These are phyloP conservation scores for Neofusicoccum laricinum DNA, from an alignment of 2,329 filamentous ascomycete genomes.

Conservation along the genomic window DNA sequence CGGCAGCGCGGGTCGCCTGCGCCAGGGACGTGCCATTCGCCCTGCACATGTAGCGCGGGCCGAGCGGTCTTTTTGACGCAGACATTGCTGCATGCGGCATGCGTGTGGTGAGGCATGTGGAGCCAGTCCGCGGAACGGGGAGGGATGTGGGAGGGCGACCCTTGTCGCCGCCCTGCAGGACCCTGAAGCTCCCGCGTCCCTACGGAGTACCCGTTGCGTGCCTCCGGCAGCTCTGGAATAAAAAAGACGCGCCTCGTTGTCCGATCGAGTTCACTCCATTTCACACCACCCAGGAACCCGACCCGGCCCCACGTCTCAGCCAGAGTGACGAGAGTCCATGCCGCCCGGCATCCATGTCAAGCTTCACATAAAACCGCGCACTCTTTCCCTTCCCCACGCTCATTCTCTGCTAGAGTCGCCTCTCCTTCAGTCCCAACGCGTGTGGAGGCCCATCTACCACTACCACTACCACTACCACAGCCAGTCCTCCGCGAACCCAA, in stretches of 20 bases:
- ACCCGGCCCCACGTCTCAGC: not conserved
- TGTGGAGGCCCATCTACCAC: not conserved
- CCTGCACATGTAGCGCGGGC: not conserved
- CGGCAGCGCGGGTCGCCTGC: not conserved
- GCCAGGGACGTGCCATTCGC: not conserved
- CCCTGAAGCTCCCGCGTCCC: conserved; percentile 1
- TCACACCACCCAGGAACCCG: conserved; percentile 1
- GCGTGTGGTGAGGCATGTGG: conserved; percentile 1
- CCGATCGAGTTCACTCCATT: not conserved
- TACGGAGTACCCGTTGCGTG: not conserved
- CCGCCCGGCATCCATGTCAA: not conserved
- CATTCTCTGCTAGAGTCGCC: not conserved
- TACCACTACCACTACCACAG: not conserved
- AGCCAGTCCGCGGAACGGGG: not conserved
- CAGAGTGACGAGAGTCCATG: not conserved
- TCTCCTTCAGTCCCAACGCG: not conserved
- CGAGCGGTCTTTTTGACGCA: conserved; percentile 3
- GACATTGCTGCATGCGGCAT: conserved; percentile 3
- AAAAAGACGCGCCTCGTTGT: conserved; percentile 1
- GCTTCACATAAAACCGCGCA: not conserved
- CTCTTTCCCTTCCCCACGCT: not conserved
- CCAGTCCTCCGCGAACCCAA: no score
- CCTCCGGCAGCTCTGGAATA: not conserved
- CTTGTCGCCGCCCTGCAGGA: conserved; percentile 3
- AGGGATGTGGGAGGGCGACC: not conserved